phyloP scores from a whole-genome alignment of 345 rosid genomes.

The Brassica carinata region DNA sequence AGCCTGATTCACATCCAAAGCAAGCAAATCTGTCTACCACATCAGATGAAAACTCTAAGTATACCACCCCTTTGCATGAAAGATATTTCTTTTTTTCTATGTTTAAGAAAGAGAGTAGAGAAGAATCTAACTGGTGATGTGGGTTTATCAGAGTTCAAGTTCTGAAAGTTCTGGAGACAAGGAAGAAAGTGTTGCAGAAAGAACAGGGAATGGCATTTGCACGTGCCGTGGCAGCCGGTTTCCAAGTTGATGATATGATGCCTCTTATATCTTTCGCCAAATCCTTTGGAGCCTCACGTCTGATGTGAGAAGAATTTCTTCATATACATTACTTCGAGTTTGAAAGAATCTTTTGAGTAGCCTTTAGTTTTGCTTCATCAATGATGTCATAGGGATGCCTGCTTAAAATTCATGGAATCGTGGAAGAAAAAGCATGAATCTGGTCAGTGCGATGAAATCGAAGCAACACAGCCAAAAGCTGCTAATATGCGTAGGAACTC shows the following conservation, averaged over 20 bases:
- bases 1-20: conserved; percentile 67
- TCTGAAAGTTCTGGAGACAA: conserved; percentile 84
- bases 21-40: conserved; percentile 55
- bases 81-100: not conserved
- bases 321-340: not conserved
- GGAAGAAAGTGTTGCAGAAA: conserved; percentile 76
- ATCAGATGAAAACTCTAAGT: conserved; percentile 76
- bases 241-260: conserved; percentile 72
- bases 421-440: conserved; percentile 97
- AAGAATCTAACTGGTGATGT: conserved; percentile 10
- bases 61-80: conserved; percentile 35
- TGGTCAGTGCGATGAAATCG: conserved; percentile 93
- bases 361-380: conserved; percentile 20
- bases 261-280: conserved; percentile 78
- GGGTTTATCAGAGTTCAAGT: conserved; percentile 67
- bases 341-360: not conserved
- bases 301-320: conserved; percentile 53
- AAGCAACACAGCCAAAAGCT: conserved; percentile 52
- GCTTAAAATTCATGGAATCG: conserved; percentile 66
- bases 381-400: conserved; percentile 75
- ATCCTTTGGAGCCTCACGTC: conserved; percentile 85
- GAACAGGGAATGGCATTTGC: conserved; percentile 99
- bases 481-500: conserved; percentile 52
- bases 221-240: conserved; percentile 98
- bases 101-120: not conserved